phyloP scores from a whole-genome alignment of 108 stramenopile genomes.

The Discostella stelligeroides region DNA sequence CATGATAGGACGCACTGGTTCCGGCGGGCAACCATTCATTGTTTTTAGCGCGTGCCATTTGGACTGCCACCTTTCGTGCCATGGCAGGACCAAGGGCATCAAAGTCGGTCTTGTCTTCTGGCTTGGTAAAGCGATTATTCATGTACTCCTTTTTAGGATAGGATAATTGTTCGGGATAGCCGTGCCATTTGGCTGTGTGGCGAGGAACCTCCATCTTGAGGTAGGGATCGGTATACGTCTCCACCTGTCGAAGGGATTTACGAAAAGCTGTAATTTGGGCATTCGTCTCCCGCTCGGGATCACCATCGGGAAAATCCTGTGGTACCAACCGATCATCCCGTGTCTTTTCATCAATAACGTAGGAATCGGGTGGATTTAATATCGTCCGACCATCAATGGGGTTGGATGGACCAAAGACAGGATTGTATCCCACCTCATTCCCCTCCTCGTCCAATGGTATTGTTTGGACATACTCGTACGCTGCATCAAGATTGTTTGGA shows the following conservation, averaged over 20 bases:
- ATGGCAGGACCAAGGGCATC: conserved; percentile 63
- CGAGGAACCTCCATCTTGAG: conserved; percentile 69
- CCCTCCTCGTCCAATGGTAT: conserved; percentile 76
- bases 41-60: conserved; percentile 83
- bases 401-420: conserved; percentile 74
- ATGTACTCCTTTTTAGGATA: conserved; percentile 65
- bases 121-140: conserved; percentile 82
- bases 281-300: conserved; percentile 69
- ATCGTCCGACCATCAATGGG: conserved; percentile 80
- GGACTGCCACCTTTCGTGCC: conserved; percentile 67
- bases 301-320: conserved; percentile 60
- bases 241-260: conserved; percentile 71
- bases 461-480: conserved; percentile 38
- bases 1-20: conserved; percentile 59
- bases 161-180: conserved; percentile 66
- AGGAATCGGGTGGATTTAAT: conserved; percentile 66
- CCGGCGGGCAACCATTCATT: conserved; percentile 84
- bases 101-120: conserved; percentile 71
- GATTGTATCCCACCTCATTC: conserved; percentile 75
- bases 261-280: conserved; percentile 66
- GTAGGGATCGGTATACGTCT: conserved; percentile 78
- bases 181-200: conserved; percentile 82
- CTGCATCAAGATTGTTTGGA: conserved; percentile 56
- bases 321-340: conserved; percentile 60
- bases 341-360: conserved; percentile 69